These are phyloP conservation scores for Neurospora sp. DNA, from an alignment of 495 filamentous ascomycete species.

Conservation along the genomic window DNA sequence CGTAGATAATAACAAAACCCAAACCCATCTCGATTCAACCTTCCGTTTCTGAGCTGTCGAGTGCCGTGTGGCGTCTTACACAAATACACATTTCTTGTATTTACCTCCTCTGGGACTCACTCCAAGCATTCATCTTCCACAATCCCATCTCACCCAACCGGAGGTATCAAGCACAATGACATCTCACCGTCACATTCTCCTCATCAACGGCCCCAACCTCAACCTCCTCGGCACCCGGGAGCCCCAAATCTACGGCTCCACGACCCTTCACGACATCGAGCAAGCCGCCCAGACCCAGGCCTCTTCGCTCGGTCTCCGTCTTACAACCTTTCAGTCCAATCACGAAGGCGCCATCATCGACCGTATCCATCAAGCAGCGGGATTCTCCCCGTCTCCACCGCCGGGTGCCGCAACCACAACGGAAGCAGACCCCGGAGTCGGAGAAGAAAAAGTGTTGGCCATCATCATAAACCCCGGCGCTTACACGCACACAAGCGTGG, in stretches of 20 bases:
- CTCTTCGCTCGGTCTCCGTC: slow-evolving; percentile 25
- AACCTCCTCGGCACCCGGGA: slow-evolving; percentile 68
- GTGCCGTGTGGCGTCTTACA: neutral
- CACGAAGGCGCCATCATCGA: slow-evolving; percentile 57
- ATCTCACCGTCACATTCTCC: slow-evolving; percentile 52
- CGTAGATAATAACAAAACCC: neutral
- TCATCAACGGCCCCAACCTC: slow-evolving; percentile 73
- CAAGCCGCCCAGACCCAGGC: slow-evolving; percentile 33
- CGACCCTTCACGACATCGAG: slow-evolving; percentile 51
- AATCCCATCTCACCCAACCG: neutral
- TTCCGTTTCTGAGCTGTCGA: neutral
- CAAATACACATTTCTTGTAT: neutral
- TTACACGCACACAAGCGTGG: slow-evolving; percentile 59
- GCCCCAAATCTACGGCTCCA: slow-evolving; percentile 57
- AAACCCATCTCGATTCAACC: neutral
- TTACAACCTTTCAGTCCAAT: slow-evolving; percentile 54
- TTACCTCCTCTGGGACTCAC: neutral
- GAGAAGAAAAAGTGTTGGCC: slow-evolving; percentile 31
- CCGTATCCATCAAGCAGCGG: slow-evolving; percentile 46
- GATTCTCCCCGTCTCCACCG: slow-evolving; percentile 8
- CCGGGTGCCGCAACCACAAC: neutral
- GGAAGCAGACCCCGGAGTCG: slow-evolving; percentile 8
- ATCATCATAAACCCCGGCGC: slow-evolving; percentile 64
- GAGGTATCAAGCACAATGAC: slow-evolving; percentile 6
- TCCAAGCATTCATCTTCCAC: neutral